Evolutionary conservation across 345 rosid species (phyloP), one percentile per base, ranked within the genome.

Genomic region (Heritiera fomes): DNA sequence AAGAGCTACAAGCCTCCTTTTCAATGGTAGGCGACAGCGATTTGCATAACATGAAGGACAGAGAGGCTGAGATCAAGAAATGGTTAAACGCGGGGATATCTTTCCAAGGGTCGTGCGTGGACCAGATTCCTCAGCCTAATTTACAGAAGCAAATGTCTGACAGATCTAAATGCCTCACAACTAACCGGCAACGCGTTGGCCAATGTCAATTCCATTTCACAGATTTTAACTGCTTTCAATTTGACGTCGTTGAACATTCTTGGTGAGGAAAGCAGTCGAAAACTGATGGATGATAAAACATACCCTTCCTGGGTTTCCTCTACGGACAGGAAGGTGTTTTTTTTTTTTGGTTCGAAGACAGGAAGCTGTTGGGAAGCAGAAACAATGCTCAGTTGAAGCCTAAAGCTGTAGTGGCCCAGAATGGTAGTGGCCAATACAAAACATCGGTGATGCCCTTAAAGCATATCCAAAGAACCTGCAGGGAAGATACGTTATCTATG

Each of bases 401-500:
- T 1, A 74, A 90, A 32, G 88, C 83, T 0, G 75, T 87, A 1
- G 93, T 88, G 61, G 89, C 91, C 2, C 69, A 85, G 76, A 91
- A 90, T 72, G 90, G 93, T 2, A 85, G 85, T 60, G 91, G 89
- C 6, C 80, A 85, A 17, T 87, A 69, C 71, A 88, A 68, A 72
- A 84, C 10, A 84, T 88, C 5, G 70, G 40, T 15, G 84, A 73
- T 7, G 90, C 91, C 53, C 82, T 90, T 3, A 12, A 34, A 61
- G 46, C 43, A 34, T 80, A 82, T 11, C 85, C 82, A 0, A 83
- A 83, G 72, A 80, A 83, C 67, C 73, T 12, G 3, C 17, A 8
- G 2, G 90, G 90, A 5, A 78, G 91, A 71, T 89, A 86, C 49
- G 82, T 89, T 76, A 87, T 90, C 49, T 88, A 92, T 58, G 90